Base-by-base conservation (phyloP, 2,329 filamentous ascomycete genomes). In the Phoma herbarum region DNA sequence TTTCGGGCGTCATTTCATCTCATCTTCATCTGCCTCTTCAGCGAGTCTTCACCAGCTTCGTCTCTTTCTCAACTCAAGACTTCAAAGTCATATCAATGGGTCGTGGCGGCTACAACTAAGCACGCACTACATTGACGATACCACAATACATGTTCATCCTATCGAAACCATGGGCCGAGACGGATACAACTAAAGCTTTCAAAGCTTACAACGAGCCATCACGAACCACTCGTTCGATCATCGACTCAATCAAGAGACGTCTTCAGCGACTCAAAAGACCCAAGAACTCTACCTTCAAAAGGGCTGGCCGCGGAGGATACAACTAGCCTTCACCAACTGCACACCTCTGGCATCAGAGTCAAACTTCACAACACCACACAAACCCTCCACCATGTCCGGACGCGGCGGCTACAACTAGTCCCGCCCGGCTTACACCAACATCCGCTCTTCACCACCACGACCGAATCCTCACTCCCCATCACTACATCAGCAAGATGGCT, bases 181-280 rank as follows among this genome's bases (percentile, higher is more conserved):
- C 63, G 78, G 78, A 49, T 81, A 80, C 75, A 80, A 80, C 75
- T 78, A 70, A 68, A 61, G 41, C 59, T 35, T 42, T 42, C 31
- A 48, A 55, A 52, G 33, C 52, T 29, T 48, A 41, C 58, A 9
- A 26, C 48, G 62, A 60, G 44, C 51, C 28, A 52, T n/a, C 35
- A 8, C 49, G 31, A 33, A 29, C 43, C 46, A 22, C 45, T 8
- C 52, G 46, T 2, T 37, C 43, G 16, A 44, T 52, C 33, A 31
- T 25, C 57, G 44, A 52, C 42, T 49, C 55, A 60, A 51, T 62
- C 62, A 69, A 65, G 29, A 64, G 49, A 60, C 63, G 52, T 56
- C 58, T 58, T 43, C 61, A 4, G 45, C 42, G 35, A 55, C 41
- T 63, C 33, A 46, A 46, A 44, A 43, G 43, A 33, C 45, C 51